Conservation (phyloP, 106 monocot species). For the Phalaenopsis aphrodite region DNA sequence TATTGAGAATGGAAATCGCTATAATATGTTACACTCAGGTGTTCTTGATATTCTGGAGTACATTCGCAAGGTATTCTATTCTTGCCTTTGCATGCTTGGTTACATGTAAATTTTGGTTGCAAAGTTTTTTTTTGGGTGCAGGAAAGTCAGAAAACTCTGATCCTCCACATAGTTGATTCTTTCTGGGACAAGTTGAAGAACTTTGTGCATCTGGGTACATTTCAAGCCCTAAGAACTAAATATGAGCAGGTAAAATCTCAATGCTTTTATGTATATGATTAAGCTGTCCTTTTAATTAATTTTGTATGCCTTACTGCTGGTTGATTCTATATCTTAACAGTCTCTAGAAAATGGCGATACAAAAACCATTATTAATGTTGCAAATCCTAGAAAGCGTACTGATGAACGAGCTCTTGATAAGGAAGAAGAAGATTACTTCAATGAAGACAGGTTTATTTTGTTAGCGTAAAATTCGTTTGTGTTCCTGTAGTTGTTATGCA, state of each 20-base stretch:
- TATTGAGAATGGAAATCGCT: slow-evolving; percentile 73
- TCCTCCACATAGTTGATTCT: slow-evolving; percentile 50
- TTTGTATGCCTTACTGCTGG: not conserved
- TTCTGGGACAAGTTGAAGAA: slow-evolving; percentile 72
- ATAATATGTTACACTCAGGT: slow-evolving; percentile 93
- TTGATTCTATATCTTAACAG: slow-evolving; percentile 19
- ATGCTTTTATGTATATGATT: not conserved
- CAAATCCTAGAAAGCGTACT: slow-evolving; percentile 42
- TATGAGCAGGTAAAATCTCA: slow-evolving; percentile 77
- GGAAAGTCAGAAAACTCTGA: slow-evolving; percentile 57
- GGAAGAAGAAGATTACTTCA: slow-evolving; percentile 98
- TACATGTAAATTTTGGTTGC: not conserved
- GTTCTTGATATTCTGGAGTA: slow-evolving; percentile 85
- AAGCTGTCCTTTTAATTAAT: not conserved
- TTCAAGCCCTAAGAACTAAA: slow-evolving; percentile 72
- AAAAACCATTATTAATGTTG: slow-evolving; percentile 18
- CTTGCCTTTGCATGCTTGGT: not conserved
- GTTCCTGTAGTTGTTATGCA: not conserved
- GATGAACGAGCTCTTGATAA: slow-evolving; percentile 87
- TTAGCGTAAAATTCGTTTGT: not conserved
- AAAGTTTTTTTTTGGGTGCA: slow-evolving; percentile 11
- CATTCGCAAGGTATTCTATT: slow-evolving; percentile 66
- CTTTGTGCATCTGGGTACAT: slow-evolving; percentile 55
- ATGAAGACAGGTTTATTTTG: slow-evolving; percentile 69
- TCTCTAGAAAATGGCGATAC: slow-evolving; percentile 49